phyloP scores from a whole-genome alignment of 495 filamentous ascomycete species.

The Penicillium silybi region DNA sequence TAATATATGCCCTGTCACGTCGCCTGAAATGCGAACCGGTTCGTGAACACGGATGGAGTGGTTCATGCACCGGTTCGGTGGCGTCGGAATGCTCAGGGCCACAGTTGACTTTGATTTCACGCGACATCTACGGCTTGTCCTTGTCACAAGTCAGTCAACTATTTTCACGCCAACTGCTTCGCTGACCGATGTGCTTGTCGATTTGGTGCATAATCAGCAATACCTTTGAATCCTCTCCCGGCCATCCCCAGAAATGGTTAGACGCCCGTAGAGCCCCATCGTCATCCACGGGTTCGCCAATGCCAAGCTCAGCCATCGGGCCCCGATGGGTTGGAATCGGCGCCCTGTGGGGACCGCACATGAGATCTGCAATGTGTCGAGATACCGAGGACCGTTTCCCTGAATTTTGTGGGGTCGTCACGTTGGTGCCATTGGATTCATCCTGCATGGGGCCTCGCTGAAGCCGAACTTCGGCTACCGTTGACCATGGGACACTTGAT shows the following conservation, averaged over 20 bases:
- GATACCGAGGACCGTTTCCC: background rate
- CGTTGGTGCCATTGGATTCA: background rate
- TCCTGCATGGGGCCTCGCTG: background rate
- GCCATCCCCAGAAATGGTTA: background rate
- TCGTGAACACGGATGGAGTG: background rate
- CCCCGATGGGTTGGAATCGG: conserved; percentile 1
- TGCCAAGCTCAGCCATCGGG: background rate
- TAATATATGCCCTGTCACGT: background rate
- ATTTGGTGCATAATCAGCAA: background rate
- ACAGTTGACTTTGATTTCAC: background rate
- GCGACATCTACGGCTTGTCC: background rate
- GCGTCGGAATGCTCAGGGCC: background rate
- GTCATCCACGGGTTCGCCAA: background rate
- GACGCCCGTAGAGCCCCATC: conserved; percentile 3
- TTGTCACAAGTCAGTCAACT: no score
- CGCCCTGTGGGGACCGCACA: background rate
- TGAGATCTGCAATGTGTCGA: background rate
- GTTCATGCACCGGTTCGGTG: background rate
- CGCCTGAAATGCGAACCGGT: background rate
- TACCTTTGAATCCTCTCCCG: background rate
- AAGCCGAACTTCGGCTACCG: background rate
- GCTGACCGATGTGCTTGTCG: no score
- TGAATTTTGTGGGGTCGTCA: background rate
- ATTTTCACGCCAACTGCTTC: no score
- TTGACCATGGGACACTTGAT: background rate